Base-by-base conservation (phyloP, 2,329 filamentous ascomycete genomes). In the Diaporthe vaccinii region DNA sequence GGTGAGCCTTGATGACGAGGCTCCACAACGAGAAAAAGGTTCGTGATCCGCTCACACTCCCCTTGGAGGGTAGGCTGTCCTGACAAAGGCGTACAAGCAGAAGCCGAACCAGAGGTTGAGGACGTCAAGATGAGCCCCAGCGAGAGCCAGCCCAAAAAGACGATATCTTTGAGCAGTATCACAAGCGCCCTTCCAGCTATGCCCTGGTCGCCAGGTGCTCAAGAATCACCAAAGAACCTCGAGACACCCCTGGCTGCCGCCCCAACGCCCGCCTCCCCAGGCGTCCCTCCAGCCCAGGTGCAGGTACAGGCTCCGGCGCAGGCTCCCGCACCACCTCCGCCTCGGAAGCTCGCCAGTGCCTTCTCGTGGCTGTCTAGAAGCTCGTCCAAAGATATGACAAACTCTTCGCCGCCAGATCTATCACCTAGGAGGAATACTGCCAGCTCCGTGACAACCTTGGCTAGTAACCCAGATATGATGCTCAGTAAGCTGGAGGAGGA, bases 311-410 rank as follows among this genome's bases (percentile, higher is more conserved):
- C 84, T 34, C 82, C 85, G 2, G 57, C 83, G 76, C 70, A 31
- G n/a, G 80, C 83, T 34, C 82, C 86, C 83, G 81, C 76, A 77
- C 83, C 77, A 28, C 84, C 87, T 2, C 84, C 86, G 17, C 78
- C 89, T 76, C 89, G 95, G 81, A 98, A 97, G 83, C 90, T 97
- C 73, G 96, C 94, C 12, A 95, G 94, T 79, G 95, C 94, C n/a
- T 97, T 98, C 80, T 91, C 94, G 53, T 96, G 94, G 92, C 89
- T 97, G 53, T 95, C 94, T 44, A 88, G 95, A 78, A 93, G 89
- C 82, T 90, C 91, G 15, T 88, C 89, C 49, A 86, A 85, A 70
- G 92, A 92, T 80, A 86, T 88, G 5, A 89, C 89, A 78, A 88
- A 91, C 12, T 80, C 91, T 17, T 89, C 90, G 8, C 89, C 93